phyloP scores from a whole-genome alignment of 73 alveolate genomes.

The Paraurostyla sp. region DNA sequence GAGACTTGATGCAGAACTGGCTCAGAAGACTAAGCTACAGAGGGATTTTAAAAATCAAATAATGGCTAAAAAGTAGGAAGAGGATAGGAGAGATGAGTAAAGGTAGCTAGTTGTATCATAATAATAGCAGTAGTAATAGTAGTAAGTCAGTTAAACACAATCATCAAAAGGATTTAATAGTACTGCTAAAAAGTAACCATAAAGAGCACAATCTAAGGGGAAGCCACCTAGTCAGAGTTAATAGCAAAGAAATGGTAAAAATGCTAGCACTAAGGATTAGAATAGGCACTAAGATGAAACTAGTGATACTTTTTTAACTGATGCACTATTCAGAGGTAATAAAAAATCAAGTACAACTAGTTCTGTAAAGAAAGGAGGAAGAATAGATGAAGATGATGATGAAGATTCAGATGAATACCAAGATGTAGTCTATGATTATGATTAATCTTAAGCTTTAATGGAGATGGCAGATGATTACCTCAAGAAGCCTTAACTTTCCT shows the following conservation, averaged over 20 bases:
- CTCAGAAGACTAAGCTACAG: constrained; percentile 21
- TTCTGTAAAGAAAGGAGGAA: not conserved
- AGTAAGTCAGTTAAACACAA: not conserved
- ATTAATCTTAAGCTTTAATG: not conserved
- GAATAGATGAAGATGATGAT: constrained; percentile 25
- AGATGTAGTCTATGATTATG: constrained; percentile 50
- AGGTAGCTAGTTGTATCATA: not conserved
- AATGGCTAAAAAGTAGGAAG: not conserved
- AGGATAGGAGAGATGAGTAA: not conserved
- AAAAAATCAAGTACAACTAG: not conserved
- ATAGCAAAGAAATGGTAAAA: not conserved
- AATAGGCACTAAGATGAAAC: constrained; percentile 36
- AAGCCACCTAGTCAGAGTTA: constrained; percentile 23
- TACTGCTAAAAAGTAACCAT: constrained; percentile 16
- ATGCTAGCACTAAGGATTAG: not conserved
- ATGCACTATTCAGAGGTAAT: not conserved
- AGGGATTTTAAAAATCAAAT: constrained; percentile 38
- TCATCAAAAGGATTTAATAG: not conserved
- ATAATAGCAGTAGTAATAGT: not conserved
- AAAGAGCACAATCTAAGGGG: not conserved
- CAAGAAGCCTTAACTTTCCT: not conserved
- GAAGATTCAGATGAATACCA: constrained; percentile 40
- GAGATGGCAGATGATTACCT: constrained; percentile 35
- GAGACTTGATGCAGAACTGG: constrained; percentile 46
- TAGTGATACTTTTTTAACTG: constrained; percentile 53